Conservation (phyloP, 352 stramenopile species). For the Phytophthora ramorum region DNA sequence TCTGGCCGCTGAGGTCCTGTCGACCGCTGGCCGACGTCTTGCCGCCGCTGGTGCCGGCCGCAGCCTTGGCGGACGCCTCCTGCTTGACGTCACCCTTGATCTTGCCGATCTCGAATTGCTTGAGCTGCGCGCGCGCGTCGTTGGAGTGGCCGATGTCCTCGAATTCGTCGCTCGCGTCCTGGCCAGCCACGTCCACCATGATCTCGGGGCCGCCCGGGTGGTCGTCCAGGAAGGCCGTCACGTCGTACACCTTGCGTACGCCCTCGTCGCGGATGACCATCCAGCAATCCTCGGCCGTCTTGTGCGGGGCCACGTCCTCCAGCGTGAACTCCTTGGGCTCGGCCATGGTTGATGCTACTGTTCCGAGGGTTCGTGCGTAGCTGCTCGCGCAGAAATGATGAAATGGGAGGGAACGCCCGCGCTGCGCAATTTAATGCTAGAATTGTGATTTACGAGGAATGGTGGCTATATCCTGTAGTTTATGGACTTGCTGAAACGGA, state of each 20-base stretch:
- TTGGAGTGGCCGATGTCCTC: conserved; percentile 99
- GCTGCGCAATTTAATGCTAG: neutral
- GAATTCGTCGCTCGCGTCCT: conserved; percentile 94
- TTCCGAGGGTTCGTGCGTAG: conserved; percentile 36
- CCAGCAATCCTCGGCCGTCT: conserved; percentile 85
- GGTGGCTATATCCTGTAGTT: neutral
- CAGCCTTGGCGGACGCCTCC: conserved; percentile 24
- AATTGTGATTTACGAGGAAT: conserved; percentile 1
- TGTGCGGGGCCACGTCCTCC: conserved; percentile 93
- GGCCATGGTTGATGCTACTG: conserved; percentile 23
- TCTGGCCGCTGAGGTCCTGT: conserved; percentile 69
- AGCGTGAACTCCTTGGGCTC: conserved; percentile 90
- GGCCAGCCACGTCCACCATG: conserved; percentile 94
- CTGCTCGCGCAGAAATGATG: conserved; percentile 41
- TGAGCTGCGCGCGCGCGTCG: conserved; percentile 94
- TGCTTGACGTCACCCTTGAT: conserved; percentile 81
- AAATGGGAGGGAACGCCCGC: conserved; percentile 27
- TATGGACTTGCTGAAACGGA: neutral
- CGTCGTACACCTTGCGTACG: conserved; percentile 96
- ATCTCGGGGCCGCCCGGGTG: conserved; percentile 99
- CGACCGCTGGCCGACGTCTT: conserved; percentile 48
- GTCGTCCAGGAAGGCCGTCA: conserved; percentile 98
- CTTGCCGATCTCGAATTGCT: conserved; percentile 93
- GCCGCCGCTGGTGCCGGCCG: conserved; percentile 7
- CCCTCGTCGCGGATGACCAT: conserved; percentile 82